phyloP scores from a whole-genome alignment of 1,284 basidiomycete genomes.

The Austropuccinia psidii region DNA sequence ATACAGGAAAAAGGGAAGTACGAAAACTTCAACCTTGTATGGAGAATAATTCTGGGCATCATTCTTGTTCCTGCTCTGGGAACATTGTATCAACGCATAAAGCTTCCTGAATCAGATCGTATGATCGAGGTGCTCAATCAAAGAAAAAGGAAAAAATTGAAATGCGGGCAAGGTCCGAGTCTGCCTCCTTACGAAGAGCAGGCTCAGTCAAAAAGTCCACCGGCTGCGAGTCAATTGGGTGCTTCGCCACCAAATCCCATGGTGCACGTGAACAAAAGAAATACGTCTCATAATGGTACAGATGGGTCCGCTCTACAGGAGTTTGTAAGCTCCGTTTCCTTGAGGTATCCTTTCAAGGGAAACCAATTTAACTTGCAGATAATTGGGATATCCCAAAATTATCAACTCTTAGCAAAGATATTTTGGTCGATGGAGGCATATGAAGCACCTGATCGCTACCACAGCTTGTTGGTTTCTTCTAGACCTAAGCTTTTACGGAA shows the following conservation, averaged over 20 bases:
- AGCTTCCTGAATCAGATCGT: slow-evolving; percentile 62
- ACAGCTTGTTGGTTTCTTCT: slow-evolving; percentile 65
- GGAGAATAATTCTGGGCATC: slow-evolving; percentile 53
- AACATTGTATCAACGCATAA: slow-evolving; percentile 67
- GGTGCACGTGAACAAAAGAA: too few species aligned
- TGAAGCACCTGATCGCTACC: slow-evolving; percentile 60
- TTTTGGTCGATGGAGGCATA: slow-evolving; percentile 60
- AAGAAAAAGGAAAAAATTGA: neutral
- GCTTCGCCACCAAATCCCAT: too few species aligned
- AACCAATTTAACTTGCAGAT: too few species aligned
- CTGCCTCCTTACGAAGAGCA: too few species aligned
- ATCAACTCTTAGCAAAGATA: slow-evolving; percentile 58
- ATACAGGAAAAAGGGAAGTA: neutral
- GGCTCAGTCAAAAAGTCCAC: too few species aligned
- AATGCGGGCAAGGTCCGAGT: too few species aligned
- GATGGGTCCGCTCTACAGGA: neutral
- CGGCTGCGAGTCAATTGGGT: too few species aligned
- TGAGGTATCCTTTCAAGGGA: too few species aligned
- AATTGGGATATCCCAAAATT: too few species aligned
- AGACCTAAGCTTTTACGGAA: slow-evolving; percentile 53
- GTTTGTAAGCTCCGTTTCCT: too few species aligned
- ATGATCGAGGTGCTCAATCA: slow-evolving; percentile 47
- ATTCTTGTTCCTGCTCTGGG: slow-evolving; percentile 61
- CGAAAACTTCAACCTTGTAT: neutral
- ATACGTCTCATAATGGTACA: too few species aligned